Base-by-base conservation (phyloP, 129 eudicot species). In the Smallanthus sonchifolius region DNA sequence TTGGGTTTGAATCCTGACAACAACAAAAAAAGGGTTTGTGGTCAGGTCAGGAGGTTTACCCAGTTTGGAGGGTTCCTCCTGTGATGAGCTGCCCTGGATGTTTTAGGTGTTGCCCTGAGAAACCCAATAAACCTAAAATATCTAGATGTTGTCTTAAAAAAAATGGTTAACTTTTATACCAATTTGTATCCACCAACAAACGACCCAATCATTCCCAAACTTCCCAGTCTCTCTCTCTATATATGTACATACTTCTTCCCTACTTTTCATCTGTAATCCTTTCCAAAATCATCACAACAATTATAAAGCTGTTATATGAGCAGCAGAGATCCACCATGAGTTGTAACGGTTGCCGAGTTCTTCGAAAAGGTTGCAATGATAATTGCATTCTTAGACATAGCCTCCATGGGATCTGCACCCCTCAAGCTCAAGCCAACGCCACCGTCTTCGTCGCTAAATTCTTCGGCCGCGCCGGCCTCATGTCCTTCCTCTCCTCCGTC, bases 391-490 rank as follows among this genome's bases (percentile, higher is more conserved):
- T 91, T 20, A 72, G 96, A 54, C 95, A 86, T 10, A 84, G 95
- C 65, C 75, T 91, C 28, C 79, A 65, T 2, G 86, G 90, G n/a
- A 83, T 88, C 38, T 84, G 74, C 1, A 78, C 76, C 44, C 87
- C 97, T 67, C 92, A 79, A 73, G 95, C 97, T 55, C 95, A 91
- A 79, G 85, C 90, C 15, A 81, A 88, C 75, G 97, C 97, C 73
- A 91, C 97, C 52, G 79, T 91, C 34, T 91, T 91, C 76, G 95
- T 91, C 69, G 92, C 96, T 63, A 91, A 91, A 65, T 91, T 88
- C 81, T 91, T 91, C 69, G 97, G 97, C 66, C 95, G 97, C 10
- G 95, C 97, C 13, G 92, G 92, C 32, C 92, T 89, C 74, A 80
- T 86, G 80, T 84, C 96, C 45, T 86, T 86, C 69, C 84, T 91